Percentiles rank a stretch among this genome's conserved stretches.
These are phyloP conservation scores for Metschnikowia bowlesiae DNA, from an alignment of 805 yeast species.

Conservation along the genomic window DNA sequence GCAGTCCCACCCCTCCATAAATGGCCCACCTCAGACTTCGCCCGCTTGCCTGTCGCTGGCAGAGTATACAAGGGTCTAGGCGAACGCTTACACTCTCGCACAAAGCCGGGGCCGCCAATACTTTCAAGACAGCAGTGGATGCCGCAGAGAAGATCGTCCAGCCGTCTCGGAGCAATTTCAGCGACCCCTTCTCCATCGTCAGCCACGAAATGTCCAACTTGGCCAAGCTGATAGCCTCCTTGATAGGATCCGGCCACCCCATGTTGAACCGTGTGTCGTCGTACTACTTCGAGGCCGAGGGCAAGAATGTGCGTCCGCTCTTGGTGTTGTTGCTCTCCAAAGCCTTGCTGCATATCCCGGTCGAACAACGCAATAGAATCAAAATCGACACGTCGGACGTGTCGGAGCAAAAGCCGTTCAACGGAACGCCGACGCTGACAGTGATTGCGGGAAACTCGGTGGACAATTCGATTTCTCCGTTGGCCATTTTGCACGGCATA, in stretches of 20 bases:
- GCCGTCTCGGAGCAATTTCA: constrained; percentile 38
- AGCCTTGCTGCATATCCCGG: constrained; percentile 74
- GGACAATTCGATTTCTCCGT: constrained; percentile 69
- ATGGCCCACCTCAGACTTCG: constrained; percentile 1
- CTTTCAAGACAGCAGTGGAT: constrained; percentile 54
- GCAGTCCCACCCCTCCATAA: not conserved
- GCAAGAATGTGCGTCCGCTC: constrained; percentile 91
- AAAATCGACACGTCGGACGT: constrained; percentile 61
- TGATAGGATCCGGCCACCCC: constrained; percentile 93
- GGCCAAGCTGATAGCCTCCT: constrained; percentile 78
- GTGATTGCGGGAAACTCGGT: constrained; percentile 59
- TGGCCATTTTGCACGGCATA: constrained; percentile 81
- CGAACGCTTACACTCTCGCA: not conserved
- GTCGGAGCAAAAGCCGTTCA: constrained; percentile 58
- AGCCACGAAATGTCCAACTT: constrained; percentile 88
- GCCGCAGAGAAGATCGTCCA: constrained; percentile 74
- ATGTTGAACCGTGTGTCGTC: constrained; percentile 87
- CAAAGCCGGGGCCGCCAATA: constrained; percentile 2
- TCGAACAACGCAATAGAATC: constrained; percentile 59
- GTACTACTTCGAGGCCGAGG: constrained; percentile 93
- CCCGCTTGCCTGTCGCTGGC: not conserved
- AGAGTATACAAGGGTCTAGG: not conserved
- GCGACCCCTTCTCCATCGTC: constrained; percentile 87
- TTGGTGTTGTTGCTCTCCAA: constrained; percentile 79
- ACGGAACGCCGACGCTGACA: constrained; percentile 51